Evolutionary conservation across 2,329 filamentous ascomycete genomes (phyloP).

Genomic region (Lachnellula arida): DNA sequence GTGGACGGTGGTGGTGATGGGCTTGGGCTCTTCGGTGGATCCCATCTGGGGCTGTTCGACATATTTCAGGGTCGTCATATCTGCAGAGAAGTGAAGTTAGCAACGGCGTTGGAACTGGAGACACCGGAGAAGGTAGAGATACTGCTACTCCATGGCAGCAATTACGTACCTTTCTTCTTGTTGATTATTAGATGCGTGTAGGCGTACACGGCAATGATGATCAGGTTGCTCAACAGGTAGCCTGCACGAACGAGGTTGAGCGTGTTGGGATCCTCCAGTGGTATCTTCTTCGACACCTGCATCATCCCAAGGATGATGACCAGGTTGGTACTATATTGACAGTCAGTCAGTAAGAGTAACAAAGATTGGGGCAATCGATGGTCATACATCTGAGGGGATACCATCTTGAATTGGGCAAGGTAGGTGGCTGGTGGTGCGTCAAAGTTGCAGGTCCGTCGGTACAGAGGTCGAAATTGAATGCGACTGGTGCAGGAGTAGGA

Average conservation of each 20-base stretch:
- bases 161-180: slow-evolving; percentile 84
- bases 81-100: slow-evolving; percentile 43
- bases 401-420: no score
- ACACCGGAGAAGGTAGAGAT: neutral
- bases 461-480: no score
- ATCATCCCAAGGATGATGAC: slow-evolving; percentile 96
- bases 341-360: slow-evolving; percentile 10
- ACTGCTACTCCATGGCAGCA: neutral
- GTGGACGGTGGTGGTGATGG: slow-evolving; percentile 92
- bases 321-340: slow-evolving; percentile 69
- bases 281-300: slow-evolving; percentile 94
- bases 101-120: no score
- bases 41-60: slow-evolving; percentile 94
- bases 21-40: slow-evolving; percentile 88
- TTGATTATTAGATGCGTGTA: slow-evolving; percentile 84
- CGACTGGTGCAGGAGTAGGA: no score
- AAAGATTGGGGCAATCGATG: neutral
- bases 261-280: slow-evolving; percentile 82
- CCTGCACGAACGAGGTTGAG: slow-evolving; percentile 59
- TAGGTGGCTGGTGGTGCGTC: no score
- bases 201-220: slow-evolving; percentile 81
- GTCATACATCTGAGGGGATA: neutral
- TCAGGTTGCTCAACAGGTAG: slow-evolving; percentile 63
- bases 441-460: no score
- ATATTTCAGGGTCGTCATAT: slow-evolving; percentile 97